Evolutionary conservation across 805 yeast genomes (phyloP), one percentile per base, ranked within the genome.

Genomic region (Ogataea philodendri): DNA sequence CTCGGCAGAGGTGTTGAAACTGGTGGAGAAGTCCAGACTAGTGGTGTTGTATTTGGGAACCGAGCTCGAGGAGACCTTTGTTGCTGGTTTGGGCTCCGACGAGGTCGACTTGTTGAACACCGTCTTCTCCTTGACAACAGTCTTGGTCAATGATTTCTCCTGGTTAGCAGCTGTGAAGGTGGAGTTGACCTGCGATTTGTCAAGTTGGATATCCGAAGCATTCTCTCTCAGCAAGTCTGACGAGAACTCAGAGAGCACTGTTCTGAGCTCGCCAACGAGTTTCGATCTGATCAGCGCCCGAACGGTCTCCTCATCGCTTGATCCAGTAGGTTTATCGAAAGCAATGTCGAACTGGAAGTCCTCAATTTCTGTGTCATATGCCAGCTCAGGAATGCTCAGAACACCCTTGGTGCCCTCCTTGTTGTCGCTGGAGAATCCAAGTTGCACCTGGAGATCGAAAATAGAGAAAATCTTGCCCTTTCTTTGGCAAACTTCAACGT

Each of bases 401-500:
- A 82, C 69, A 18, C 98, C 99, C 5, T 58, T 62, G 3, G 62
- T 65, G 8, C 55, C 66, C 17, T 32, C 38, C 11, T 37, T 10
- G 18, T 60, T 62, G 17, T 22, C 22, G 5, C 89, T 87, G 6
- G 55, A 59, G 50, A 79, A 75, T n/a, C 67, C 68, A 39, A 89
- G 57, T 2, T 73, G 78, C 31, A 89, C 42, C 43, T 78, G 73
- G 56, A 93, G 66, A 53, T 93, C 98, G 60, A 87, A 93, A 41
- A 93, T 64, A 4, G 95, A 84, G 51, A 93, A 89, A 16, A 90
- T 94, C 60, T 90, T 89, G 10, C 99, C 98, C 62, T 93, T 93
- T 52, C 98, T 78, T 66, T 93, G 98, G 49, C 87, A 83, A 19
- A 93, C 97, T 57, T 89, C 98, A 46, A 89, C 95, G 52, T 93